phyloP scores from a whole-genome alignment of 805 yeast genomes.

The Candida manassasensis region DNA sequence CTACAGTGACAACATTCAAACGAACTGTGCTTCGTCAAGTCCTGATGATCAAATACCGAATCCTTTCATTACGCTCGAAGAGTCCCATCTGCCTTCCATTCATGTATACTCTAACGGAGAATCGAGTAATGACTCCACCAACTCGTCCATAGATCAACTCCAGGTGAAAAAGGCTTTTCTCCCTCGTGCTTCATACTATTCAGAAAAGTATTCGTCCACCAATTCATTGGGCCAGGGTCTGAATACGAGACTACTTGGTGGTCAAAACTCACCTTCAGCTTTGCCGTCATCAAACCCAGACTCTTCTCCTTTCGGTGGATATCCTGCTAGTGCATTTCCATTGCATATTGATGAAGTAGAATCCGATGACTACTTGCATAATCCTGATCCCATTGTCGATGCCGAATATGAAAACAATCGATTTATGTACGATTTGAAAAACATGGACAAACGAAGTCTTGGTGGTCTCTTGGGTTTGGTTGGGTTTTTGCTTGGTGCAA shows the following conservation, averaged over 20 bases:
- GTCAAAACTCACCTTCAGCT: too few species aligned
- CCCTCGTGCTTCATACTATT: too few species aligned
- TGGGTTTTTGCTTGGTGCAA: constrained; percentile 52
- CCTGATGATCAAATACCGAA: not conserved
- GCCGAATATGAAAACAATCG: constrained; percentile 76
- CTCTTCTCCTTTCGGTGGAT: constrained; percentile 92
- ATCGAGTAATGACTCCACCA: not conserved
- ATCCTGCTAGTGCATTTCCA: constrained; percentile 91
- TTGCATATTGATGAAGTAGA: constrained; percentile 88
- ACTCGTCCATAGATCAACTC: not conserved
- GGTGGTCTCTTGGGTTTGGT: constrained; percentile 62
- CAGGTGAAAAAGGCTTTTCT: not conserved
- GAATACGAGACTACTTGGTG: too few species aligned
- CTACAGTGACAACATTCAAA: not conserved
- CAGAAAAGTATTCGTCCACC: too few species aligned
- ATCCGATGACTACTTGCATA: constrained; percentile 90
- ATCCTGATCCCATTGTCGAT: constrained; percentile 93
- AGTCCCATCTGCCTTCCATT: too few species aligned
- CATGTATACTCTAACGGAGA: too few species aligned
- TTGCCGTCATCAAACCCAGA: constrained; percentile 27
- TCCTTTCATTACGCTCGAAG: too few species aligned
- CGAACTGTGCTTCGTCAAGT: too few species aligned
- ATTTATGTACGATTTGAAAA: constrained; percentile 57
- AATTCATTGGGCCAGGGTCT: too few species aligned
- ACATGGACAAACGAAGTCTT: constrained; percentile 58